Evolutionary conservation across 306 rosid species (phyloP), one percentile per base, ranked within the genome.

Genomic region (Vigna angularis): DNA sequence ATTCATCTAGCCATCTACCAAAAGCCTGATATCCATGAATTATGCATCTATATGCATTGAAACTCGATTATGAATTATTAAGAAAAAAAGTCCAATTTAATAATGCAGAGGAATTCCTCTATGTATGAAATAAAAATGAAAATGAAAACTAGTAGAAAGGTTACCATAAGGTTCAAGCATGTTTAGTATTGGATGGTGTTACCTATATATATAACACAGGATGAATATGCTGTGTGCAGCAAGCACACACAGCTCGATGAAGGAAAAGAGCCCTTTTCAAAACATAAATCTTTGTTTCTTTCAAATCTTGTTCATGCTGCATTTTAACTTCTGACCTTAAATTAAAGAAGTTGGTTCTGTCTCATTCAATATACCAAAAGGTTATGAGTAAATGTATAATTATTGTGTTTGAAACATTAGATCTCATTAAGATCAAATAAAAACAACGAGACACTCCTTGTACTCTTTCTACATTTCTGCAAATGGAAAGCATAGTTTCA

Each of bases 401-500:
- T 22, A 9, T 56, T 55, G 30, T 57, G 64, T 24, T 57, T 57
- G 15, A 59, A 59, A 30, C 9, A 49, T 22, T 59, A 63, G 24
- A 63, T 63, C 1, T 34, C 45, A 15, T 63, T 42, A 44, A 17
- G 34, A 67, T 68, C 70, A 69, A 55, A 56, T 47, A 1, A 6
- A 79, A 6, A 79, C 55, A 13, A 72, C 11, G 47, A 79, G 4
- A 38, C 34, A 40, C 26, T n/a, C 44, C 38, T 72, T 26, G 32
- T 57, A 72, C 38, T 36, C 72, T 30, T 52, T 76, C 63, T 70
- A 53, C 34, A 68, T 49, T 67, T 74, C 47, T 53, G 11, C 63
- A 66, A 74, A 36, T 26, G 59, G 49, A 24, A 75, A 74, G 62
- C 38, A 17, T 52, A 66, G 38, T 71, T 82, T 62, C 44, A 44